Evolutionary conservation across 257 asterid species (phyloP).

Genomic region (Forsythia suspensa): DNA sequence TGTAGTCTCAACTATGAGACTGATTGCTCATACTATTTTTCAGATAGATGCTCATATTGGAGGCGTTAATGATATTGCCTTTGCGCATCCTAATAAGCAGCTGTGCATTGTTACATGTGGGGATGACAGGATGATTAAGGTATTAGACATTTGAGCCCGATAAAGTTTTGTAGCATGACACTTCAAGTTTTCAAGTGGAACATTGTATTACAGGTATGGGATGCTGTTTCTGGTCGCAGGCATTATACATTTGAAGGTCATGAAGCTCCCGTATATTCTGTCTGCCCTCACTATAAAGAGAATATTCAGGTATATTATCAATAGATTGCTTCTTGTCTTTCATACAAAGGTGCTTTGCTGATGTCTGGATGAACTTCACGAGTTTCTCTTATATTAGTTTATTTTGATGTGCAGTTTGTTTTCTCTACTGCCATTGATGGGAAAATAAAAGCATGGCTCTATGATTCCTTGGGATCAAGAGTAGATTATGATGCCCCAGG

Average conservation of each 20-base stretch:
- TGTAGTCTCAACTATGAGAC: too few relatives aligned
- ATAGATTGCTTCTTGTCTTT: too few relatives aligned
- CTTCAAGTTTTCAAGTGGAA: conserved; percentile 7
- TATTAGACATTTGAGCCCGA: conserved; percentile 22
- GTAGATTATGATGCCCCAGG: conserved; percentile 99
- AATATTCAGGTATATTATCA: conserved; percentile 62
- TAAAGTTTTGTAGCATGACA: conserved; percentile 7
- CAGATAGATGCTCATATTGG: conserved; percentile 74
- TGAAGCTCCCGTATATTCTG: conserved; percentile 93
- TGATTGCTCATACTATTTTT: too few relatives aligned
- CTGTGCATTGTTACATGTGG: conserved; percentile 91
- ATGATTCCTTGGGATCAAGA: conserved; percentile 90
- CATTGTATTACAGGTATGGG: conserved; percentile 76
- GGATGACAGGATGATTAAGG: conserved; percentile 92
- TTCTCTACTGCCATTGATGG: conserved; percentile 98
- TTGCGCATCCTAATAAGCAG: conserved; percentile 91
- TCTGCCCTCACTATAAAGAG: conserved; percentile 90
- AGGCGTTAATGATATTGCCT: conserved; percentile 91
- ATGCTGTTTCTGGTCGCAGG: conserved; percentile 77
- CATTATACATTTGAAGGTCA: conserved; percentile 84
- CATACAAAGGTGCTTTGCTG: background rate
- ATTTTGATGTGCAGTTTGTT: conserved; percentile 61
- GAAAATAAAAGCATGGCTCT: conserved; percentile 97
- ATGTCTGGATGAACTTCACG: conserved; percentile 9
- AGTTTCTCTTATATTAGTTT: too few relatives aligned